These are phyloP conservation scores for Podospora fimiseda DNA, from an alignment of 495 filamentous ascomycete species.

Conservation along the genomic window DNA sequence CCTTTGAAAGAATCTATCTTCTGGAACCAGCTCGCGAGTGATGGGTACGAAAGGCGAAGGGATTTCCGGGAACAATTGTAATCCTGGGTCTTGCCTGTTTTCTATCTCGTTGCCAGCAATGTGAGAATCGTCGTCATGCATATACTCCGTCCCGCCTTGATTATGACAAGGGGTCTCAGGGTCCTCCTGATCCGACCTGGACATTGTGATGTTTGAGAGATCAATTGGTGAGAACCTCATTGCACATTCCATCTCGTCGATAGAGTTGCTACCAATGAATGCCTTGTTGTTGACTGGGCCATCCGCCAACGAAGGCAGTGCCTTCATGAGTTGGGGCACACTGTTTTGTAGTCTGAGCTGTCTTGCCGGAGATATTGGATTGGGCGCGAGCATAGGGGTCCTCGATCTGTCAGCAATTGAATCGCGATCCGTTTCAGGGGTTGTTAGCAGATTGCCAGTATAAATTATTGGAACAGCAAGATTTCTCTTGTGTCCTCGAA, in stretches of 20 bases:
- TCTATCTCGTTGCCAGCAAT: too few relatives aligned
- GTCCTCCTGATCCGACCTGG: background rate
- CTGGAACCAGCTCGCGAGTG: background rate
- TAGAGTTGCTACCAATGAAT: background rate
- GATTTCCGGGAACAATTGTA: too few relatives aligned
- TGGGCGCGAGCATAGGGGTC: conserved; percentile 35
- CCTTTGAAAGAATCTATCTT: background rate
- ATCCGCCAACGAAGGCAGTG: conserved; percentile 38
- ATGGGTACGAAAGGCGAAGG: background rate
- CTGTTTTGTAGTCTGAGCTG: conserved; percentile 44
- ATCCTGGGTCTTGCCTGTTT: too few relatives aligned
- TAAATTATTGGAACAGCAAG: conserved; percentile 7
- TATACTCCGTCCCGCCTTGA: background rate
- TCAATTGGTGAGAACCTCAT: conserved; percentile 1
- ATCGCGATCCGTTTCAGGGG: background rate
- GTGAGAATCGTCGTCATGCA: background rate
- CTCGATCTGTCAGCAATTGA: background rate
- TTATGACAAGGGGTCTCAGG: background rate
- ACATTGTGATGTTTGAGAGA: background rate
- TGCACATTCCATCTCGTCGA: background rate
- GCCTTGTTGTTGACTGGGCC: conserved; percentile 9
- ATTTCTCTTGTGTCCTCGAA: conserved; percentile 10
- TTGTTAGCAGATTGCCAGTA: conserved; percentile 1
- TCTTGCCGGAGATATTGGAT: conserved; percentile 41
- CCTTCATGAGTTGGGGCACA: conserved; percentile 46